Conservation (phyloP, 2,329 filamentous ascomycete species). For the Pseudogymnoascus sp. region DNA sequence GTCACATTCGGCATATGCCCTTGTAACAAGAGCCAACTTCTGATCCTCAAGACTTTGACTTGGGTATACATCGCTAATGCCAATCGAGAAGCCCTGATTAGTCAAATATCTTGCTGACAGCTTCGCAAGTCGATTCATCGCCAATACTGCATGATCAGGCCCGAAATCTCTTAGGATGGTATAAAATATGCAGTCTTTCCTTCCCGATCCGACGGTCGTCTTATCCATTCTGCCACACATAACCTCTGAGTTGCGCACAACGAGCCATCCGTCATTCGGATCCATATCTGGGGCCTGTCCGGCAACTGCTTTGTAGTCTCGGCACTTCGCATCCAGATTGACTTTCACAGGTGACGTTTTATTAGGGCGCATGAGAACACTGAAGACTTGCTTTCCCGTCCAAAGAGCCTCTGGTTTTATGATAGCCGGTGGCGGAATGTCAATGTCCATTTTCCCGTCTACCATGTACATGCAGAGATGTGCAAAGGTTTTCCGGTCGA, state of each 20-base stretch:
- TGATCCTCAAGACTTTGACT: constrained; percentile 59
- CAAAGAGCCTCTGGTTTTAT: constrained; percentile 79
- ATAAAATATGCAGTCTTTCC: constrained; percentile 97
- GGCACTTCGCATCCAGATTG: constrained; percentile 89
- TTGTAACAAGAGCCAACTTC: constrained; percentile 68
- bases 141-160: constrained; percentile 74
- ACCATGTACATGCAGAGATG: constrained; percentile 94
- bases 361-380: constrained; percentile 82
- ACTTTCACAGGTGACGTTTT: constrained; percentile 72
- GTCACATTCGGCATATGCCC: constrained; percentile 74
- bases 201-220: constrained; percentile 89
- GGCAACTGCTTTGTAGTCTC: constrained; percentile 60
- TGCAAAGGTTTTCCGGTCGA: constrained; percentile 77
- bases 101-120: constrained; percentile 82
- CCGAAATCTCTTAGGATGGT: constrained; percentile 93
- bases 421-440: constrained; percentile 79
- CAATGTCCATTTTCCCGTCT: constrained; percentile 65
- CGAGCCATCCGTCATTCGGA: constrained; percentile 80
- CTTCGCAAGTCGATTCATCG: constrained; percentile 90
- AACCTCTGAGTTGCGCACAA: constrained; percentile 90
- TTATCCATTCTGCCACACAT: constrained; percentile 99
- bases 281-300: constrained; percentile 62
- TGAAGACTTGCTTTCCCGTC: constrained; percentile 97
- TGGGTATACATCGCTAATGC: constrained; percentile 89
- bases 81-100: constrained; percentile 91